Conservation (phyloP, 805 yeast species). For the Nakazawaea molendinolei region DNA sequence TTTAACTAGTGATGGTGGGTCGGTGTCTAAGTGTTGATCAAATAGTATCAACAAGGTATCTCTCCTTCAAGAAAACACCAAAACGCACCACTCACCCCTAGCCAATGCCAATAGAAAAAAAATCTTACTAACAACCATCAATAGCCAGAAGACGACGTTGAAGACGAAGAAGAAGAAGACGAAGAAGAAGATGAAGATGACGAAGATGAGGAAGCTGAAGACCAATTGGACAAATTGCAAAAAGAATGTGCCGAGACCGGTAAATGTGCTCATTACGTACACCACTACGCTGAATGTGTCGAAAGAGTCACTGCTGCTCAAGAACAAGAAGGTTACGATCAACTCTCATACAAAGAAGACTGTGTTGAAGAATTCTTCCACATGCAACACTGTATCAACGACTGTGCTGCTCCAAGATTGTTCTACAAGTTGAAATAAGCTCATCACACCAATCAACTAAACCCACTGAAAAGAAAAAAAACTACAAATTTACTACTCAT, state of each 20-base stretch:
- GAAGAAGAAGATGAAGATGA: constrained; percentile 34
- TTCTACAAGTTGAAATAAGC: constrained; percentile 76
- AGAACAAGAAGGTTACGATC: constrained; percentile 80
- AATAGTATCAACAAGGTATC: no score
- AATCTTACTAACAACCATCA: no score
- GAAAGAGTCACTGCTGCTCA: constrained; percentile 88
- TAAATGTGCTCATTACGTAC: constrained; percentile 66
- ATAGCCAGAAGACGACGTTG: constrained; percentile 17
- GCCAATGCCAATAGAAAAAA: no score
- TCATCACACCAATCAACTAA: background rate
- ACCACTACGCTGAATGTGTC: constrained; percentile 90
- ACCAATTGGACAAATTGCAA: constrained; percentile 57
- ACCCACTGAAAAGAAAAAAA: constrained; percentile 19
- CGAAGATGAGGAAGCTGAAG: constrained; percentile 55
- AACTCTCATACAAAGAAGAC: constrained; percentile 83
- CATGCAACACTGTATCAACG: constrained; percentile 87
- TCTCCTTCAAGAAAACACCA: no score
- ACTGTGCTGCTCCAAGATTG: constrained; percentile 85
- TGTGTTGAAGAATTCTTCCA: constrained; percentile 98
- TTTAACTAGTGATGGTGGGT: no score
- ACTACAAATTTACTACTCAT: background rate
- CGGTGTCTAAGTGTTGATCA: no score
- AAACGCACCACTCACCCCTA: no score
- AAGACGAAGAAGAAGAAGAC: constrained; percentile 30
- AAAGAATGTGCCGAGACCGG: constrained; percentile 64